These are phyloP conservation scores for Metschnikowia baotianmanensis DNA, from an alignment of 805 yeast species.

Conservation along the genomic window DNA sequence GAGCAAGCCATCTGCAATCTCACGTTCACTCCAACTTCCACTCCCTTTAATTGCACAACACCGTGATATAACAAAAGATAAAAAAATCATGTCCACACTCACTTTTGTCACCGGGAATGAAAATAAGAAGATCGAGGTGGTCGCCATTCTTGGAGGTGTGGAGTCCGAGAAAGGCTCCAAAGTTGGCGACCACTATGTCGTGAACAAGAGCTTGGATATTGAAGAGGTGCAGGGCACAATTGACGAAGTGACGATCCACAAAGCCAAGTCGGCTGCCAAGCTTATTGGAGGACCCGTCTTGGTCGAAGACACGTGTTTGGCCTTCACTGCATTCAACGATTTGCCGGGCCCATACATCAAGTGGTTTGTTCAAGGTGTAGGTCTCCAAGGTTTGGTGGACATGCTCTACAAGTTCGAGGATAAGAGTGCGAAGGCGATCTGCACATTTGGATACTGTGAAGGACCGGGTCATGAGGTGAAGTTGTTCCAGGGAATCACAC, in stretches of 20 bases:
- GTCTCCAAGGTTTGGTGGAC: conserved; percentile 72
- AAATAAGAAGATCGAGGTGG: conserved; percentile 83
- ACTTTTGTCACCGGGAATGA: conserved; percentile 86
- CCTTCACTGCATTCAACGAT: conserved; percentile 71
- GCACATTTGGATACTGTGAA: conserved; percentile 89
- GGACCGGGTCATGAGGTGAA: conserved; percentile 73
- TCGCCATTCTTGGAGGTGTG: conserved; percentile 59
- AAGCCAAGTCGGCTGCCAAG: conserved; percentile 71
- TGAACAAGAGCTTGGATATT: conserved; percentile 69
- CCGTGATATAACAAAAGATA: neutral
- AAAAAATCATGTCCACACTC: conserved; percentile 22
- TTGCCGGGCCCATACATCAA: conserved; percentile 95
- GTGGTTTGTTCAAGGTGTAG: conserved; percentile 82
- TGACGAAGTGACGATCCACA: conserved; percentile 75
- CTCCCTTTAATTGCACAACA: too few species aligned
- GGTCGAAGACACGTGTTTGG: conserved; percentile 93
- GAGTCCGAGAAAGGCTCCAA: conserved; percentile 24
- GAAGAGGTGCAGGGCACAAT: conserved; percentile 91
- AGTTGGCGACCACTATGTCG: conserved; percentile 52
- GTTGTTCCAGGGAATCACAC: conserved; percentile 80
- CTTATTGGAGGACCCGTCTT: conserved; percentile 74
- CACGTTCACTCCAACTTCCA: too few species aligned
- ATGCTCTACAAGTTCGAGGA: conserved; percentile 80
- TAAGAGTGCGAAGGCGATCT: conserved; percentile 81
- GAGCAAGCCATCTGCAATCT: too few species aligned